Percentiles rank a stretch among this genome's conserved stretches.
phyloP scores from a whole-genome alignment of 2,329 filamentous ascomycete genomes.

The Hypoxylon sp. region DNA sequence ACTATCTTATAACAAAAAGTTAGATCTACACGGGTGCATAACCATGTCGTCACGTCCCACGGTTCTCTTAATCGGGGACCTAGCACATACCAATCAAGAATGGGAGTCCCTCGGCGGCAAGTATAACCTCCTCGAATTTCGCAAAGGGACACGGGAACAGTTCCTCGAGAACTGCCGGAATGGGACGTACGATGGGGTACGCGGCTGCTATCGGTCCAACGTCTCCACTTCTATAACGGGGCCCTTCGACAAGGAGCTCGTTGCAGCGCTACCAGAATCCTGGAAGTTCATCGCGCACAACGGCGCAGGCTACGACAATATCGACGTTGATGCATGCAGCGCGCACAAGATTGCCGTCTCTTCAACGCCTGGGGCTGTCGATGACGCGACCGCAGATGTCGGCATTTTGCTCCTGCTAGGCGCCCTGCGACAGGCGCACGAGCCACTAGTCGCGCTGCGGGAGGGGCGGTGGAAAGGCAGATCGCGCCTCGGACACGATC shows the following conservation, averaged over 20 bases:
- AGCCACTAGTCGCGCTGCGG: slow-evolving; percentile 60
- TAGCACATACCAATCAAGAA: slow-evolving; percentile 42
- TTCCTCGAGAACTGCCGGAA: slow-evolving; percentile 48
- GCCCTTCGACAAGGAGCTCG: slow-evolving; percentile 61
- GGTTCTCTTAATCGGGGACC: slow-evolving; percentile 47
- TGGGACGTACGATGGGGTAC: slow-evolving; percentile 46
- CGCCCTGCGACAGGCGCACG: slow-evolving; percentile 63
- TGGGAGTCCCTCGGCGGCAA: slow-evolving; percentile 48
- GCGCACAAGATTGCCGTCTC: slow-evolving; percentile 49
- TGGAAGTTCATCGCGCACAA: slow-evolving; percentile 66
- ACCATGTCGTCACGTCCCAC: slow-evolving; percentile 42
- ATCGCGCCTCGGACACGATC: slow-evolving; percentile 64
- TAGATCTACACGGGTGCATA: background rate
- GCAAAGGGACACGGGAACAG: slow-evolving; percentile 43
- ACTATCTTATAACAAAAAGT: background rate
- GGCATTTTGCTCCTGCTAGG: slow-evolving; percentile 66
- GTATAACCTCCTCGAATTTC: slow-evolving; percentile 48
- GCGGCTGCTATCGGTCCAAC: slow-evolving; percentile 50
- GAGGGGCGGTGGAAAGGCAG: slow-evolving; percentile 60
- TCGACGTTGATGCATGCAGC: slow-evolving; percentile 67
- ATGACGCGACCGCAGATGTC: slow-evolving; percentile 64
- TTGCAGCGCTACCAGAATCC: slow-evolving; percentile 59
- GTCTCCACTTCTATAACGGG: slow-evolving; percentile 45
- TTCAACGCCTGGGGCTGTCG: slow-evolving; percentile 53
- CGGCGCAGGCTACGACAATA: slow-evolving; percentile 72